Evolutionary conservation across 2,329 filamentous ascomycete species (phyloP).

Genomic region (Phyllosticta paracitricarpa): DNA sequence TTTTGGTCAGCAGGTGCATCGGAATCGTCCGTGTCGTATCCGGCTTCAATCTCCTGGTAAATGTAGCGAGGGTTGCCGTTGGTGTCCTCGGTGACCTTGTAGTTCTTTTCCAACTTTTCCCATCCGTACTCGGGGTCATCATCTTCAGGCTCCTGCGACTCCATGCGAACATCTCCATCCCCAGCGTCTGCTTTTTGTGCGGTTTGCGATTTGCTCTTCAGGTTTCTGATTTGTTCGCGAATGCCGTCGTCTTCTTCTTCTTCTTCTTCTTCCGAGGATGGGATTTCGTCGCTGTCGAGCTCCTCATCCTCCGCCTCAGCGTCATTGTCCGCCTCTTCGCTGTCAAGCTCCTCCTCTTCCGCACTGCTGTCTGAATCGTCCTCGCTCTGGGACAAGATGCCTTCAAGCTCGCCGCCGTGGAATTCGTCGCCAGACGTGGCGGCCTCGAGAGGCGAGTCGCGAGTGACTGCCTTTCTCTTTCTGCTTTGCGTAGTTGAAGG

Average conservation of each 20-base stretch:
- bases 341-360: constrained; percentile 16
- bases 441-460: constrained; percentile 24
- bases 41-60: constrained; percentile 86
- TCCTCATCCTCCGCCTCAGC: constrained; percentile 25
- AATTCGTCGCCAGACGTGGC: constrained; percentile 17
- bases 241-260: constrained; percentile 33
- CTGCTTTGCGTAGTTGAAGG: constrained; percentile 18
- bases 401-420: constrained; percentile 30
- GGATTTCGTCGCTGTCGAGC: constrained; percentile 30
- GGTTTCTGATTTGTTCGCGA: constrained; percentile 33
- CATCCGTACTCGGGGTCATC: constrained; percentile 10
- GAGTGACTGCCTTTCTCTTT: constrained; percentile 35
- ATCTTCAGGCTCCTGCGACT: constrained; percentile 18
- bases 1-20: constrained; percentile 60
- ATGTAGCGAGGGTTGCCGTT: constrained; percentile 86
- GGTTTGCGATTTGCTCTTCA: constrained; percentile 24
- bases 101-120: constrained; percentile 36
- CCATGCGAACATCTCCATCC: constrained; percentile 8
- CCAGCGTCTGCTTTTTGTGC: constrained; percentile 14
- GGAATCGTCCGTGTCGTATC: constrained; percentile 92
- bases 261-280: constrained; percentile 30
- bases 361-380: constrained; percentile 26
- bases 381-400: constrained; percentile 33
- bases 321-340: constrained; percentile 18
- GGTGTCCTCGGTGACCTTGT: constrained; percentile 63